Conservation (phyloP, 495 filamentous ascomycete species). For the Glonium stellatum region DNA sequence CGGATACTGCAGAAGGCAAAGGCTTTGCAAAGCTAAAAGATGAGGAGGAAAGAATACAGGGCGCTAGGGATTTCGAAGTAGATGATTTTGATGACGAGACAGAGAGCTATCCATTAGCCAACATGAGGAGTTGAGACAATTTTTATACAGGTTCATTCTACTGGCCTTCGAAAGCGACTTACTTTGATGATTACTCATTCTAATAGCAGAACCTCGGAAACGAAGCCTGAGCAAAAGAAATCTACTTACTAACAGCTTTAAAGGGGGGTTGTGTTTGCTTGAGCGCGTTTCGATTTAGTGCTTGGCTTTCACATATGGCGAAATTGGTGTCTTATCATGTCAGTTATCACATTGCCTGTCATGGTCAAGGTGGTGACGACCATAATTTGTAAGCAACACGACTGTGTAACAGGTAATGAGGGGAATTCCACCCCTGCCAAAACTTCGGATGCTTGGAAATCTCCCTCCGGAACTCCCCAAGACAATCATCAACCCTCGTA, state of each 20-base stretch:
- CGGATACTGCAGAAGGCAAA: constrained; percentile 11
- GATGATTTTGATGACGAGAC: constrained; percentile 21
- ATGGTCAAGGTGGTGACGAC: too few species aligned
- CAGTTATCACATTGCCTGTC: too few species aligned
- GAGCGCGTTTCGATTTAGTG: too few species aligned
- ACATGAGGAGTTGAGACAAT: neutral
- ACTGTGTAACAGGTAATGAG: neutral
- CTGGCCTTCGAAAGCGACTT: neutral
- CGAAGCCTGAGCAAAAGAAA: too few species aligned
- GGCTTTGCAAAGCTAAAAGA: constrained; percentile 20
- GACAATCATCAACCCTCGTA: too few species aligned
- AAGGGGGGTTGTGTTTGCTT: too few species aligned
- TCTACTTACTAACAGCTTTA: too few species aligned
- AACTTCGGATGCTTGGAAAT: neutral
- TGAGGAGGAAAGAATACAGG: constrained; percentile 22
- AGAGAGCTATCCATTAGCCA: constrained; percentile 17
- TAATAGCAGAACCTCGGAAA: too few species aligned
- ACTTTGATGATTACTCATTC: too few species aligned
- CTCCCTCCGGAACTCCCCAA: neutral
- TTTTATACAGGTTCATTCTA: neutral
- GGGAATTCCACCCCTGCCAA: neutral
- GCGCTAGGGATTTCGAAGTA: constrained; percentile 24
- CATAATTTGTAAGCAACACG: neutral
- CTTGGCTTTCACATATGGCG: too few species aligned
- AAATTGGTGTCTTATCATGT: too few species aligned